A percentile compares a stretch with the other conserved stretches of the same genome.
phyloP scores from a whole-genome alignment of 129 eudicot species.

The Centaurea solstitialis region DNA sequence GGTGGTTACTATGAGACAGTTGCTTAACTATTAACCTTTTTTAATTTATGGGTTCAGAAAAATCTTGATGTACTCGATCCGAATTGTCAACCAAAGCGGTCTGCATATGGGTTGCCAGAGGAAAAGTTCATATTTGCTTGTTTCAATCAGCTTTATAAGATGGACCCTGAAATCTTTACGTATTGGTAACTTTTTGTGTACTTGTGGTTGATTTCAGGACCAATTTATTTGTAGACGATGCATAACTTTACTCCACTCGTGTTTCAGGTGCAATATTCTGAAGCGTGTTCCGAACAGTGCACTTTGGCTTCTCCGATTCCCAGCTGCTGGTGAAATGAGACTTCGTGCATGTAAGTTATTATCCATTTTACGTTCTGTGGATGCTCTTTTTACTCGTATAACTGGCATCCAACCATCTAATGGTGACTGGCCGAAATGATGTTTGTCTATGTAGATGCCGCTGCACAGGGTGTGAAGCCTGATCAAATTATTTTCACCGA shows the following conservation, averaged over 20 bases:
- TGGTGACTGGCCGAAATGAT: background rate
- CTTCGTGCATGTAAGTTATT: constrained; percentile 78
- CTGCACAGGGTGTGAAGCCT: constrained; percentile 92
- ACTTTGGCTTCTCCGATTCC: constrained; percentile 92
- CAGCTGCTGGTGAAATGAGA: constrained; percentile 97
- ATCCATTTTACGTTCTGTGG: background rate
- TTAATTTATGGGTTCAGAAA: constrained; percentile 52
- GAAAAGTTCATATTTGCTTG: constrained; percentile 91
- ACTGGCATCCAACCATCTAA: background rate
- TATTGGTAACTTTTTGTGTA: constrained; percentile 59
- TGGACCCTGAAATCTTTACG: constrained; percentile 88
- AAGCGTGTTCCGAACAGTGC: constrained; percentile 96
- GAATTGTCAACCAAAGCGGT: constrained; percentile 66
- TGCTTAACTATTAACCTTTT: constrained; percentile 14
- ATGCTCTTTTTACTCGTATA: too few species aligned
- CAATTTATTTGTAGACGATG: background rate
- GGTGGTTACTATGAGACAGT: background rate
- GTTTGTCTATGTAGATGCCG: constrained; percentile 65
- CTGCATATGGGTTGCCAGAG: constrained; percentile 91
- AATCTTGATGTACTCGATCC: constrained; percentile 87
- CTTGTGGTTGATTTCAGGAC: background rate
- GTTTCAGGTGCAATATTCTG: constrained; percentile 90
- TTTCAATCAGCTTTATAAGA: constrained; percentile 94
- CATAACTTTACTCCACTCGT: background rate
- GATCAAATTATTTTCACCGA: constrained; percentile 96